A percentile compares a stretch with the other conserved stretches of the same genome.
Evolutionary conservation across 2,329 filamentous ascomycete genomes (phyloP).

Genomic region (Pseudogymnoascus sp.): DNA sequence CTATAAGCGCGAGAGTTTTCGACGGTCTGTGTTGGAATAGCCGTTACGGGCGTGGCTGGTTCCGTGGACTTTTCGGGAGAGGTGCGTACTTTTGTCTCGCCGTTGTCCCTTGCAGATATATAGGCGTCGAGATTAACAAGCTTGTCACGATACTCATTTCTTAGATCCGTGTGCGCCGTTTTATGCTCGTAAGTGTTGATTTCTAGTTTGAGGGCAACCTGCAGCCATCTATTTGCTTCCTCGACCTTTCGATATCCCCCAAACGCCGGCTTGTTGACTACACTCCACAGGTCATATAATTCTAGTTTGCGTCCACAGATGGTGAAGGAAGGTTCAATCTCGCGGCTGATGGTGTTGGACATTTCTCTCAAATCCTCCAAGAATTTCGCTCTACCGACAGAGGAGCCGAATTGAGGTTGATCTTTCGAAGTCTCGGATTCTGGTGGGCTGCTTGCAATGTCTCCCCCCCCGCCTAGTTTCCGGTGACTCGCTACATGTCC

Average conservation of each 20-base stretch:
- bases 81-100: slow-evolving; percentile 17
- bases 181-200: background rate
- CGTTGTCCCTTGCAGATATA: background rate
- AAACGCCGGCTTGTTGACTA: slow-evolving; percentile 19
- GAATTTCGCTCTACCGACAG: slow-evolving; percentile 16
- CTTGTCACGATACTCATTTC: background rate
- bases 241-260: slow-evolving; percentile 20
- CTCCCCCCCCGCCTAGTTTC: background rate
- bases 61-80: slow-evolving; percentile 15
- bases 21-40: background rate
- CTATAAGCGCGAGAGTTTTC: background rate
- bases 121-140: background rate
- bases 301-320: slow-evolving; percentile 20
- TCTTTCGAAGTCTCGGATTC: background rate
- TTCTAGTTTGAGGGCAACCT: slow-evolving; percentile 17
- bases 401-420: background rate
- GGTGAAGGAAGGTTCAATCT: slow-evolving; percentile 17
- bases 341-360: slow-evolving; percentile 10
- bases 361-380: slow-evolving; percentile 12
- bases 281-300: slow-evolving; percentile 23
- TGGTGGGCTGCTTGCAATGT: background rate
- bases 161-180: background rate
- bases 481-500: slow-evolving; percentile 13
- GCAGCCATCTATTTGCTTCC: slow-evolving; percentile 17
- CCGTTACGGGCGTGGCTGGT: slow-evolving; percentile 8